Base-by-base conservation (phyloP, 2,329 filamentous ascomycete genomes). In the Pseudophaeomoniella oleicola region DNA sequence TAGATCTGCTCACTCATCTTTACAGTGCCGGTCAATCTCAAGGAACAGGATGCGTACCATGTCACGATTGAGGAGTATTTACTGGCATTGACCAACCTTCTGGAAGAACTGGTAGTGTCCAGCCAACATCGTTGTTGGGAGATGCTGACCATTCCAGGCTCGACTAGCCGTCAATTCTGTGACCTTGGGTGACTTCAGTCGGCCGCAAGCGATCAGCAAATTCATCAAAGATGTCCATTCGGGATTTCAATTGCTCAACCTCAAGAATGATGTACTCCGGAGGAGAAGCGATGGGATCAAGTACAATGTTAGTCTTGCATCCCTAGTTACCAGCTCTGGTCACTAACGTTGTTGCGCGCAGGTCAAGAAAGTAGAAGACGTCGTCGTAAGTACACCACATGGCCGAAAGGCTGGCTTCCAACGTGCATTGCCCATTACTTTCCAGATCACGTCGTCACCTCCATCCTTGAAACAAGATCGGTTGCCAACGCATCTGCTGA, bases 41-140 rank as follows among this genome's bases (percentile, higher is more conserved):
- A 93, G 58, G 36, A 34, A 33, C 67, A 72, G 42, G 88, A 96
- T 55, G 74, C 77, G 35, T 98, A 98, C 69, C 90, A 98, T 57
- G 69, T 98, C 50, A 92, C 86, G 31, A 88, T 96, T 50, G 90
- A 98, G 60, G 90, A 98, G 61, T 98, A 98, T 59, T 77, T 98
- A 16, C 78, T 92, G 41, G 78, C 85, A 11, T 69, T 96, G 40
- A 88, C 90, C 40, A 75, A 78, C 41, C 73, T 96, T 41, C 82
- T 90, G 29, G 86, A 94, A 52, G 90, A 98, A 62, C 72, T 98
- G 50, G n/a, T n/a, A n/a, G n/a, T n/a, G n/a, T n/a, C n/a, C n/a
- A n/a, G n/a, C n/a, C n/a, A n/a, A n/a, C n/a, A n/a, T n/a, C n/a
- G n/a, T n/a, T n/a, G n/a, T n/a, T n/a, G n/a, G n/a, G n/a, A n/a